These are phyloP conservation scores for Eragrostis curvula DNA, from an alignment of 176 grass and related monocot species.

Conservation along the genomic window DNA sequence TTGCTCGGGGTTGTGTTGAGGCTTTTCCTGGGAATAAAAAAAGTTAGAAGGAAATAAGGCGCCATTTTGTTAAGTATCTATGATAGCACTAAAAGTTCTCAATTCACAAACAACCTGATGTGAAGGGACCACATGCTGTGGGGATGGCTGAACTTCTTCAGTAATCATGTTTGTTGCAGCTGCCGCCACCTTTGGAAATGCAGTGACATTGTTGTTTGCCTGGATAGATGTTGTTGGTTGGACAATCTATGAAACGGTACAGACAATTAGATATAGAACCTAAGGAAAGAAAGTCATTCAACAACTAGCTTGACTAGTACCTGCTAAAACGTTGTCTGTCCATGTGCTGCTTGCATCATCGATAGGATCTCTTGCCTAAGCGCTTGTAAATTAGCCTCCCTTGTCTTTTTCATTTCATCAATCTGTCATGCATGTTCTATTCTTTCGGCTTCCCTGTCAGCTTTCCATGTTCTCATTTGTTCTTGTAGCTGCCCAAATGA, in stretches of 20 bases:
- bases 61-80: too few relatives aligned
- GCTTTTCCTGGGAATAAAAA: not conserved
- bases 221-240: not conserved
- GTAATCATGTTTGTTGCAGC: not conserved
- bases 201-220: not conserved
- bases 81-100: not conserved
- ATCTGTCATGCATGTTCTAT: too few relatives aligned
- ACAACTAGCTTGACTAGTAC: not conserved
- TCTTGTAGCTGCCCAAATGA: not conserved
- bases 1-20: not conserved
- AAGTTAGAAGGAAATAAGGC: too few relatives aligned
- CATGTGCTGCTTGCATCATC: not conserved
- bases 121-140: too few relatives aligned
- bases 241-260: not conserved
- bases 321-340: not conserved
- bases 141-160: not conserved
- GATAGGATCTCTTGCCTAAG: not conserved
- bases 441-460: not conserved
- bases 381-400: too few relatives aligned
- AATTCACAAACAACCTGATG: conserved; percentile 6
- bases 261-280: not conserved
- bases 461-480: not conserved
- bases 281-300: too few relatives aligned
- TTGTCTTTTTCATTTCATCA: too few relatives aligned
- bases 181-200: not conserved